Evolutionary conservation across 225 moss, liverwort and hornwort species (phyloP).

Genomic region (Antitrichia curtipendula): DNA sequence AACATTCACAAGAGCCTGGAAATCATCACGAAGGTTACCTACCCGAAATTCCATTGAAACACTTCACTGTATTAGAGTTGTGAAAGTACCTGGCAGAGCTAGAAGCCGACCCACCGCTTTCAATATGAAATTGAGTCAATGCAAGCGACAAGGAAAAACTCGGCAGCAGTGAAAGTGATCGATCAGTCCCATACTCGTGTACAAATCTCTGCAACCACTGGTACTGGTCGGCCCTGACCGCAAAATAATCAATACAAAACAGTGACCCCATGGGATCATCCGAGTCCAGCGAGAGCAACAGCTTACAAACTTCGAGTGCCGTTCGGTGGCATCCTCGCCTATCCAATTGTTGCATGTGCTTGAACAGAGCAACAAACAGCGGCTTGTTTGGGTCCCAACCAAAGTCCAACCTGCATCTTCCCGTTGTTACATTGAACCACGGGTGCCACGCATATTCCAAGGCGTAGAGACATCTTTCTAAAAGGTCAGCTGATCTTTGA

Average conservation of each 20-base stretch:
- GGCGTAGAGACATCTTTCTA: conserved; percentile 76
- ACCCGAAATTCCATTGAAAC: not conserved
- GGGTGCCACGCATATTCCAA: conserved; percentile 94
- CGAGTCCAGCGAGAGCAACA: conserved; percentile 74
- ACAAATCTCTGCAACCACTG: conserved; percentile 71
- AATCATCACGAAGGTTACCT: not conserved
- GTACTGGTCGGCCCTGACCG: conserved; percentile 78
- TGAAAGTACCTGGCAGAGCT: conserved; percentile 26
- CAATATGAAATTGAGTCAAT: conserved; percentile 57
- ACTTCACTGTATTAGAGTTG: not conserved
- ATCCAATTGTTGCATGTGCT: conserved; percentile 85
- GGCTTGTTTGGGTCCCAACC: conserved; percentile 60
- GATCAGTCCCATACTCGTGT: conserved; percentile 47
- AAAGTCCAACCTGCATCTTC: conserved; percentile 71
- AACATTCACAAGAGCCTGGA: not conserved
- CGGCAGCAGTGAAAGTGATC: conserved; percentile 50
- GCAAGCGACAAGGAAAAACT: conserved; percentile 77
- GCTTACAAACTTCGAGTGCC: conserved; percentile 89
- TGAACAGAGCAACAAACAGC: conserved; percentile 64
- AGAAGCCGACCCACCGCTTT: conserved; percentile 20
- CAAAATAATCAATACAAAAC: conserved; percentile 84
- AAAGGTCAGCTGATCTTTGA: conserved; percentile 52
- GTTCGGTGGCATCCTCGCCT: conserved; percentile 91
- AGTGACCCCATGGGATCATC: conserved; percentile 80
- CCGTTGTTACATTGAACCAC: conserved; percentile 60